A percentile compares a stretch with the other conserved stretches of the same genome.
Conservation (phyloP, 1,284 basidiomycete species). For the Gomphus bonarii region DNA sequence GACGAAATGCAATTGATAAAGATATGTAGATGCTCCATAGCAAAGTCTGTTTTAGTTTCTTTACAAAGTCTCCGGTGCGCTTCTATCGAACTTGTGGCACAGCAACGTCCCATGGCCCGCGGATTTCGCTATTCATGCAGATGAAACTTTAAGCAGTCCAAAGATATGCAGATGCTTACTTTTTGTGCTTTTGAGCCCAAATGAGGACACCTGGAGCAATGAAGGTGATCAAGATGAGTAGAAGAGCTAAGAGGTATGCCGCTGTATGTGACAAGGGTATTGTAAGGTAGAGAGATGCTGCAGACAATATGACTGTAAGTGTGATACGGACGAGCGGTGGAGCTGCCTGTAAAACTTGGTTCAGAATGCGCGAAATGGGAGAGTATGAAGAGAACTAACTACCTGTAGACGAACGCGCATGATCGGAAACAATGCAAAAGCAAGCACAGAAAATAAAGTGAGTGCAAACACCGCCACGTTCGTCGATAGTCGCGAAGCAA, state of each 20-base stretch:
- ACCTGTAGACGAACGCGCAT: constrained; percentile 75
- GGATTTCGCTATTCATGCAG: constrained; percentile 29
- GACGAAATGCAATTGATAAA: not conserved
- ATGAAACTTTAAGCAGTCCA: constrained; percentile 12
- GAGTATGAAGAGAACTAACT: constrained; percentile 13
- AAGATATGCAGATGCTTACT: constrained; percentile 34
- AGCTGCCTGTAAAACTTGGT: constrained; percentile 29
- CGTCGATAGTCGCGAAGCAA: constrained; percentile 81
- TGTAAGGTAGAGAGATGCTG: constrained; percentile 40
- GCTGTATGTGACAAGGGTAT: constrained; percentile 41
- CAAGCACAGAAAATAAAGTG: constrained; percentile 75
- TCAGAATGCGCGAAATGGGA: constrained; percentile 13
- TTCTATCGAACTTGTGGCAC: constrained; percentile 18
- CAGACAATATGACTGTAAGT: constrained; percentile 40
- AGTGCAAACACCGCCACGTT: constrained; percentile 87
- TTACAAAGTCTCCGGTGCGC: not conserved
- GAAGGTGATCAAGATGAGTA: constrained; percentile 52
- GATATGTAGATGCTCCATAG: not conserved
- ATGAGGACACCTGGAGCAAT: constrained; percentile 61
- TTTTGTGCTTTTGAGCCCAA: constrained; percentile 79
- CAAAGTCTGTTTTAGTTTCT: not conserved
- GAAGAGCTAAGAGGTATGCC: constrained; percentile 37
- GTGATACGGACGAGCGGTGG: constrained; percentile 33
- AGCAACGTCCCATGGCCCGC: constrained; percentile 43
- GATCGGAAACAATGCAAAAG: constrained; percentile 81